phyloP scores from a whole-genome alignment of 441 rosid genomes.

The Viola pubescens region DNA sequence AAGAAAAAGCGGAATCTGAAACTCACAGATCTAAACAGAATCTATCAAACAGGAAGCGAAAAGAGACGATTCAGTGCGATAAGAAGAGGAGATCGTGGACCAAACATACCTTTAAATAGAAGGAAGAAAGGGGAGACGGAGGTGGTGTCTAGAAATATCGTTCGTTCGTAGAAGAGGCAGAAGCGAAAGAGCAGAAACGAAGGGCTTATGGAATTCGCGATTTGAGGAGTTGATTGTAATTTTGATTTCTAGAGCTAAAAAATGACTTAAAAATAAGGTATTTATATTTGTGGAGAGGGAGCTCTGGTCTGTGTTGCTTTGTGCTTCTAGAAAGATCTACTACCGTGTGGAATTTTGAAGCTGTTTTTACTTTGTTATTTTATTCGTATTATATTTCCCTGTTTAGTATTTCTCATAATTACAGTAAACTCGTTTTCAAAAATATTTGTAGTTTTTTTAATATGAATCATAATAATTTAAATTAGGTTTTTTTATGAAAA shows the following conservation, averaged over 20 bases:
- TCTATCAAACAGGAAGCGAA: neutral
- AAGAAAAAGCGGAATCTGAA: neutral
- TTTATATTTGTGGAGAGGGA: neutral
- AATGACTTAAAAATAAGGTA: neutral
- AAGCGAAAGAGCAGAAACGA: neutral
- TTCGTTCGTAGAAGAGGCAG: neutral
- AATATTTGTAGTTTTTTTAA: too few species aligned
- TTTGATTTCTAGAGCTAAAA: neutral
- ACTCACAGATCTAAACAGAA: slow-evolving; percentile 21
- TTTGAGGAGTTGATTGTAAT: neutral
- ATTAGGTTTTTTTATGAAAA: too few species aligned
- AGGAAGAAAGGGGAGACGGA: neutral
- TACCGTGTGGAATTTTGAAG: neutral
- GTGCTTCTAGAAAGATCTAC: slow-evolving; percentile 31
- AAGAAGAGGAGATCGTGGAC: neutral
- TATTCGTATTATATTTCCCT: too few species aligned
- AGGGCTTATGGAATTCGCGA: neutral
- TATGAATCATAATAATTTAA: too few species aligned
- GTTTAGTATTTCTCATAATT: too few species aligned
- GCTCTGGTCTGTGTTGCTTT: neutral
- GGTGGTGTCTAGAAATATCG: slow-evolving; percentile 13
- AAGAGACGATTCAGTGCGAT: neutral
- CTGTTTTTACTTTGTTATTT: too few species aligned
- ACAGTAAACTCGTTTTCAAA: too few species aligned
- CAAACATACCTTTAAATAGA: slow-evolving; percentile 2